Percentiles rank a stretch among this genome's conserved stretches.
Evolutionary conservation across 2,329 filamentous ascomycete species (phyloP).

Genomic region (Dactylellina cionopaga): DNA sequence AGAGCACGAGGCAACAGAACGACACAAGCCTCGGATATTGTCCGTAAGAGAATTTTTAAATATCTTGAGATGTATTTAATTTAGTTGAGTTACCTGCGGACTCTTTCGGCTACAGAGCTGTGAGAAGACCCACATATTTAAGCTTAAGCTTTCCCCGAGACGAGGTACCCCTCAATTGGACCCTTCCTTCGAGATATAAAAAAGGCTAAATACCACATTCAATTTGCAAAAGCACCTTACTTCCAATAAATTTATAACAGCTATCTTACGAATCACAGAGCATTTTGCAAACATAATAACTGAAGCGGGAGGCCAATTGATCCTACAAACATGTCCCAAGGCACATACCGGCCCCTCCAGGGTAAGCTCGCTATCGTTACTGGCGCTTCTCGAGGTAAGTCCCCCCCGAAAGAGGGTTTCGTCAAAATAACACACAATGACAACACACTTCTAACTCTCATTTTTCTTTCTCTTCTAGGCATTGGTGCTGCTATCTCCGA

Average conservation of each 20-base stretch:
- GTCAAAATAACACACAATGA: slow-evolving; percentile 14
- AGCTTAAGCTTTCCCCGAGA: slow-evolving; percentile 34
- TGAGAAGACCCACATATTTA: slow-evolving; percentile 1
- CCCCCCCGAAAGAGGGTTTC: background rate
- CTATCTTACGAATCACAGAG: no score
- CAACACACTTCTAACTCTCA: slow-evolving; percentile 17
- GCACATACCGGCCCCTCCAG: slow-evolving; percentile 64
- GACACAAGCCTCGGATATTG: slow-evolving; percentile 7
- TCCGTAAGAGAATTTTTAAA: background rate
- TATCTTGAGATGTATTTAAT: background rate
- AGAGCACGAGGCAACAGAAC: slow-evolving; percentile 12
- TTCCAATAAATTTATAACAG: background rate
- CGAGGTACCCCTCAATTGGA: slow-evolving; percentile 32
- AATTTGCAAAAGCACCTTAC: background rate
- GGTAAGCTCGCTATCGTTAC: slow-evolving; percentile 83
- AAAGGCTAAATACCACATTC: slow-evolving; percentile 15
- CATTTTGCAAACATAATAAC: no score
- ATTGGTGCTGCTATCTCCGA: slow-evolving; percentile 77
- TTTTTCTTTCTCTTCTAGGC: slow-evolving; percentile 64
- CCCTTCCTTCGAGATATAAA: slow-evolving; percentile 1
- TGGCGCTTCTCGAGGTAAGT: slow-evolving; percentile 77
- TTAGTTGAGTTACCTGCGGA: background rate
- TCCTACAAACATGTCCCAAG: slow-evolving; percentile 1
- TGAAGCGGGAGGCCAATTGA: no score
- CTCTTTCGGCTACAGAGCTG: slow-evolving; percentile 2